phyloP scores from a whole-genome alignment of 2,329 filamentous ascomycete species.

The Pseudogymnoascus sp. region DNA sequence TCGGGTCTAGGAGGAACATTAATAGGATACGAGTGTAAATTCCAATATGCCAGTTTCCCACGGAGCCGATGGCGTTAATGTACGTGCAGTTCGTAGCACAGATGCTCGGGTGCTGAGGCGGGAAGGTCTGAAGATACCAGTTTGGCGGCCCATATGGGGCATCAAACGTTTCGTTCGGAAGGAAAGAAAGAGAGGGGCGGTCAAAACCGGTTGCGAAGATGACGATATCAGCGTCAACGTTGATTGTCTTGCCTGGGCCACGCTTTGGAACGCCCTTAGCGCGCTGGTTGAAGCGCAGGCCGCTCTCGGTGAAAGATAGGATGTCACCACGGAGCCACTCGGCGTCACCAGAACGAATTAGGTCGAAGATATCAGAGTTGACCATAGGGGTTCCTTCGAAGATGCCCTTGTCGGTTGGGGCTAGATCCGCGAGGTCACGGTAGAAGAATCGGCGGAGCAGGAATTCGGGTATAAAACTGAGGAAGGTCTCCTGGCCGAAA shows the following conservation, averaged over 20 bases:
- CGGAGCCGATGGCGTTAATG: slow-evolving; percentile 68
- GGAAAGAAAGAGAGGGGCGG: slow-evolving; percentile 62
- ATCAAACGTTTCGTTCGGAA: slow-evolving; percentile 63
- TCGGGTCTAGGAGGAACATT: slow-evolving; percentile 75
- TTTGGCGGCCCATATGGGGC: slow-evolving; percentile 70
- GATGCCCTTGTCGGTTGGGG: slow-evolving; percentile 61
- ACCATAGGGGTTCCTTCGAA: slow-evolving; percentile 84
- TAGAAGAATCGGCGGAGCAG: slow-evolving; percentile 74
- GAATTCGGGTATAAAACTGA: slow-evolving; percentile 71
- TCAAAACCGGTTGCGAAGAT: slow-evolving; percentile 79
- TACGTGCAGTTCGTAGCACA: slow-evolving; percentile 82
- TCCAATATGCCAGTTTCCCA: slow-evolving; percentile 82
- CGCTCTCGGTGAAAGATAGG: slow-evolving; percentile 50
- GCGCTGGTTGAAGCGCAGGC: slow-evolving; percentile 63
- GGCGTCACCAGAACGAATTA: slow-evolving; percentile 61
- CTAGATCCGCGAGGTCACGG: slow-evolving; percentile 65
- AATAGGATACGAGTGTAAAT: slow-evolving; percentile 80
- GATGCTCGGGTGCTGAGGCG: slow-evolving; percentile 61
- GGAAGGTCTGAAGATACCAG: slow-evolving; percentile 85
- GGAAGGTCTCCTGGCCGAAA: slow-evolving; percentile 63
- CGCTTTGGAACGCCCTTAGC: slow-evolving; percentile 63
- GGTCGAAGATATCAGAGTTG: slow-evolving; percentile 70
- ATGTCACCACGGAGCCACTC: slow-evolving; percentile 80
- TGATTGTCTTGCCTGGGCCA: slow-evolving; percentile 59
- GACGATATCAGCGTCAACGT: slow-evolving; percentile 64